Conservation (phyloP, 2,329 filamentous ascomycete genomes). For the Thielaviopsis punctulata region DNA sequence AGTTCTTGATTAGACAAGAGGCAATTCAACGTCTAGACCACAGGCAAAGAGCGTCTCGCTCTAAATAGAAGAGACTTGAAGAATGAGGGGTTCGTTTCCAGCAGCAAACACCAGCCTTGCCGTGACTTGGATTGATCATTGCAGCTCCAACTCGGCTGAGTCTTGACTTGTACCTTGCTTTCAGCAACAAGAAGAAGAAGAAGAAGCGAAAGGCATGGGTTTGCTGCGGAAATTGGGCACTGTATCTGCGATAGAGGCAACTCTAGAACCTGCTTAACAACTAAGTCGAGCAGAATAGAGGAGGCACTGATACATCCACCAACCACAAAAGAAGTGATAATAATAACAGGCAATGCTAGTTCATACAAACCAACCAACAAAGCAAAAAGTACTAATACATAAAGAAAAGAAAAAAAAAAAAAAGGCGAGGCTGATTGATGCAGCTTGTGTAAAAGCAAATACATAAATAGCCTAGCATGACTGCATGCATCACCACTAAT, state of each 20-base stretch:
- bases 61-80: slow-evolving; percentile 7
- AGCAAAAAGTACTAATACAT: too few relatives aligned
- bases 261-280: too few relatives aligned
- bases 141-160: too few relatives aligned
- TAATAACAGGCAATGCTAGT: too few relatives aligned
- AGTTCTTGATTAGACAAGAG: not conserved
- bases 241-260: too few relatives aligned
- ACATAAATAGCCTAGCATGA: not conserved
- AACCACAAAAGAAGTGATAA: too few relatives aligned
- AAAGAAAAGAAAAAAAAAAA: not conserved
- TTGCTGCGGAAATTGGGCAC: too few relatives aligned
- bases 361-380: too few relatives aligned
- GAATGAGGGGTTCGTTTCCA: slow-evolving; percentile 11
- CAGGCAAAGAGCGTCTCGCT: not conserved
- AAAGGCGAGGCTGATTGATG: not conserved
- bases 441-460: not conserved
- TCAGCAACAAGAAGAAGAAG: too few relatives aligned
- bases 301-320: too few relatives aligned
- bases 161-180: not conserved
- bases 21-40: not conserved
- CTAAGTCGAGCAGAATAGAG: too few relatives aligned
- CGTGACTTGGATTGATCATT: not conserved
- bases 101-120: not conserved
- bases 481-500: not conserved
- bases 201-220: not conserved